Base-by-base conservation (phyloP, 2,329 filamentous ascomycete species). In the Clonostachys solani region DNA sequence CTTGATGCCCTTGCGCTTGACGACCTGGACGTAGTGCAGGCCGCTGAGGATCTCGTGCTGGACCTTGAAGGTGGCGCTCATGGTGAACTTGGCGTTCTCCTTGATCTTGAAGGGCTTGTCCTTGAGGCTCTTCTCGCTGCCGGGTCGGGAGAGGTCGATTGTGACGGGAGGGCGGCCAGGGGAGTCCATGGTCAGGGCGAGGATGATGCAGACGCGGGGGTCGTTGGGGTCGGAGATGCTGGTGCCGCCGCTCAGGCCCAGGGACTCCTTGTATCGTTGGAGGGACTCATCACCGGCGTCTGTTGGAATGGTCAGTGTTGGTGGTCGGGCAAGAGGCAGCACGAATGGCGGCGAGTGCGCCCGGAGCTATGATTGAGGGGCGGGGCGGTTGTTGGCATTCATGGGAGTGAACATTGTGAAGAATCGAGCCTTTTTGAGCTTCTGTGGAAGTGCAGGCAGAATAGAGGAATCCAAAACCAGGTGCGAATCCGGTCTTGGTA, bases 81-180 rank as follows among this genome's bases (percentile, higher is more conserved):
- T 97, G 70, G 87, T 89, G 75, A 97, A 99, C 58, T 83, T 87
- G 58, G 87, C 83, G 47, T 90, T 91, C 71, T 97, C 94, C 80
- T 97, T 99, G 76, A 99, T 96, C 64, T 82, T 92, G 77, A 99
- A 99, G 13, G 94, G 94, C 66, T 94, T 87, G 63, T 89, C 80
- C 75, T 95, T 95, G 55, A 99, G 85, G 13, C 78, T 81, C 5
- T 80, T 75, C 61, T 96, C 79, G 52, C 88, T 84, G 49, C 85
- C 88, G 18, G 87, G 78, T 8, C 79, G 69, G 48, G 84, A 86
- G 40, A 97, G 83, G 62, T 97, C 90, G 68, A 99, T 92, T 57
- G 87, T 87, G 60, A 96, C 92, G 60, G 95, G 89, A 7, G 76
- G 64, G 44, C 91, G 91, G 50, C 89, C 92, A 54, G 86, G 79